These are phyloP conservation scores for Sporothrix luriei DNA, from an alignment of 2,329 filamentous ascomycete species.

Conservation along the genomic window DNA sequence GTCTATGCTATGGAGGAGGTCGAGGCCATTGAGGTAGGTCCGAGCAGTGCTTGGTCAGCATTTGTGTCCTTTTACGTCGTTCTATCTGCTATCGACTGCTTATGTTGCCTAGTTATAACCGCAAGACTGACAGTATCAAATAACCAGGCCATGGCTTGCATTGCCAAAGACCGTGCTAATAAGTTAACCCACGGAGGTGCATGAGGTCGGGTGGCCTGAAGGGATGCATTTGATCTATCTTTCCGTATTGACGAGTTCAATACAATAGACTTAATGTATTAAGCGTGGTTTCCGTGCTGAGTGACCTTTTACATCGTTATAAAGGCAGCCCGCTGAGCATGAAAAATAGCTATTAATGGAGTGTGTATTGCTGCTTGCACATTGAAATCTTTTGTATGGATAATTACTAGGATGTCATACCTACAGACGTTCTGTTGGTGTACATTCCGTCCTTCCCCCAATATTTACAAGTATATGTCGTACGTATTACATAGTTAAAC, in stretches of 20 bases:
- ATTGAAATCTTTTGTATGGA: too few relatives aligned
- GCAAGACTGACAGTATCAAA: conserved; percentile 34
- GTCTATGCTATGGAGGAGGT: conserved; percentile 68
- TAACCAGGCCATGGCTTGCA: conserved; percentile 82
- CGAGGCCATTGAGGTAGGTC: conserved; percentile 71
- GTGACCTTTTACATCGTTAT: not conserved
- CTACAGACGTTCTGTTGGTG: too few relatives aligned
- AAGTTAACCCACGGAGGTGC: conserved; percentile 53
- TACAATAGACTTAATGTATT: not conserved
- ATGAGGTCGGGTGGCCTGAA: not conserved
- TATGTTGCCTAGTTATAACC: not conserved
- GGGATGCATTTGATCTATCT: not conserved
- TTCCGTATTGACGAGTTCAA: not conserved
- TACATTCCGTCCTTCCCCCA: too few relatives aligned
- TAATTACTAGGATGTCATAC: too few relatives aligned
- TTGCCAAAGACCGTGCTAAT: conserved; percentile 74
- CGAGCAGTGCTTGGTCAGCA: not conserved
- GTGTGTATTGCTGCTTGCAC: too few relatives aligned
- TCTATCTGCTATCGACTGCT: too few relatives aligned
- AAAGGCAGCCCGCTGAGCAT: not conserved
- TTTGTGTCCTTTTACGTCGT: not conserved
- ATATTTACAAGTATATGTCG: too few relatives aligned
- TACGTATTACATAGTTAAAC: too few relatives aligned
- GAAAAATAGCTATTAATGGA: too few relatives aligned
- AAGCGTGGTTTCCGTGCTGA: not conserved